These are phyloP conservation scores for Sclerotinia trifoliorum DNA, from an alignment of 2,329 filamentous ascomycete genomes.

Conservation along the genomic window DNA sequence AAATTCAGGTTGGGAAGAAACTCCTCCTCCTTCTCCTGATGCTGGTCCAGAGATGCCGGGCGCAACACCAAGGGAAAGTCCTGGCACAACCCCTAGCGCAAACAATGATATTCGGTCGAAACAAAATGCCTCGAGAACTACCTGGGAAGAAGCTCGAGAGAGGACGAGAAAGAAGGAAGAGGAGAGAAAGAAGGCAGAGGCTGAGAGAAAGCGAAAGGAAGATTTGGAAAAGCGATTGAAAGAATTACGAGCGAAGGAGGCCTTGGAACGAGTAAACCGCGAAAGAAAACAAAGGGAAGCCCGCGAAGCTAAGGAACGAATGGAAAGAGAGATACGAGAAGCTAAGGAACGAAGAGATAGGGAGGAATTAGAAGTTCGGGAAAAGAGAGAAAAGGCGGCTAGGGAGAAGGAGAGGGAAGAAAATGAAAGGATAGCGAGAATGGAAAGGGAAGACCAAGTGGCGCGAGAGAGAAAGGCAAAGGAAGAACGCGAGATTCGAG, in stretches of 20 bases:
- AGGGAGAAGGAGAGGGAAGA: constrained; percentile 41
- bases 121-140: constrained; percentile 44
- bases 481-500: constrained; percentile 49
- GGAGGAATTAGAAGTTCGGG: constrained; percentile 29
- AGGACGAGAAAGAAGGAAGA: constrained; percentile 66
- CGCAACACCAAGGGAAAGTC: constrained; percentile 8
- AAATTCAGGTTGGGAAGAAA: constrained; percentile 19
- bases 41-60: constrained; percentile 24
- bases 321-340: constrained; percentile 43
- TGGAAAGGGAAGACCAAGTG: constrained; percentile 31
- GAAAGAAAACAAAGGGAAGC: constrained; percentile 43
- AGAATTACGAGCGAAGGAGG: constrained; percentile 58
- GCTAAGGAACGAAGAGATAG: constrained; percentile 24
- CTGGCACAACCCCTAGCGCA: constrained; percentile 24
- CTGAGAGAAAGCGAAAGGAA: constrained; percentile 59
- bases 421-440: constrained; percentile 23
- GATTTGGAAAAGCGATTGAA: constrained; percentile 53
- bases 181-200: constrained; percentile 60
- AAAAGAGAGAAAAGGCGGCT: constrained; percentile 46
- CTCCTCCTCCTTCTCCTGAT: constrained; percentile 20
- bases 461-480: constrained; percentile 39
- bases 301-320: constrained; percentile 56
- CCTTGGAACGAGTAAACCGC: constrained; percentile 42
- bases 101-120: constrained; percentile 26
- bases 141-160: constrained; percentile 69